Percentiles rank a stretch among this genome's conserved stretches.
Evolutionary conservation across 148 eudicot genomes (phyloP).

Genomic region (Vaccinium myrtillus): DNA sequence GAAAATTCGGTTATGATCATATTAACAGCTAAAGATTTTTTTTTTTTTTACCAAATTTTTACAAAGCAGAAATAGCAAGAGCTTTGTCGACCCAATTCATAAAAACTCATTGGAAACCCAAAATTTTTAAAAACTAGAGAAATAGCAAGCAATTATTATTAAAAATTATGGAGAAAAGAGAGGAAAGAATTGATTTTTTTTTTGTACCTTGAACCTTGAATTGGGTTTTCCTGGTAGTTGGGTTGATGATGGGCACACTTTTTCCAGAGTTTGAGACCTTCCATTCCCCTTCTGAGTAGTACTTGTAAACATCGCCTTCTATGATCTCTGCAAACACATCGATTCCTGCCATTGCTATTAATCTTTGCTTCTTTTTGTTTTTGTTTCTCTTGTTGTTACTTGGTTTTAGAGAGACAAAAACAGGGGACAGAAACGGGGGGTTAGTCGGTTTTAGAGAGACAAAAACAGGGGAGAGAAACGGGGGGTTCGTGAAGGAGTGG

Average conservation of each 20-base stretch:
- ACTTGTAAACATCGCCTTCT: constrained; percentile 53
- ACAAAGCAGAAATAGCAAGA: neutral
- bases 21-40: neutral
- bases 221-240: constrained; percentile 54
- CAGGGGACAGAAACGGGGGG: neutral
- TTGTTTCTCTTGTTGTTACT: no score
- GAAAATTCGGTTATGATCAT: neutral
- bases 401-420: neutral
- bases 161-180: neutral
- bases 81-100: neutral
- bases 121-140: neutral
- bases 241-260: constrained; percentile 59
- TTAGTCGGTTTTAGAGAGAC: neutral
- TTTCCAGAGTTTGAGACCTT: constrained; percentile 52
- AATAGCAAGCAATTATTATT: neutral
- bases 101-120: neutral
- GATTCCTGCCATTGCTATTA: constrained; percentile 24
- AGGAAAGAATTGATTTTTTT: neutral
- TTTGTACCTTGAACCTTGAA: constrained; percentile 59
- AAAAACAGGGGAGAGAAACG: neutral
- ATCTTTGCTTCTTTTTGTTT: neutral
- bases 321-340: constrained; percentile 49
- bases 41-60: neutral
- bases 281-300: constrained; percentile 66
- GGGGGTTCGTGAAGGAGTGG: neutral